Evolutionary conservation across 805 yeast species (phyloP), one percentile per base, ranked within the genome.

Genomic region (Barnettozyma wickerhamii): DNA sequence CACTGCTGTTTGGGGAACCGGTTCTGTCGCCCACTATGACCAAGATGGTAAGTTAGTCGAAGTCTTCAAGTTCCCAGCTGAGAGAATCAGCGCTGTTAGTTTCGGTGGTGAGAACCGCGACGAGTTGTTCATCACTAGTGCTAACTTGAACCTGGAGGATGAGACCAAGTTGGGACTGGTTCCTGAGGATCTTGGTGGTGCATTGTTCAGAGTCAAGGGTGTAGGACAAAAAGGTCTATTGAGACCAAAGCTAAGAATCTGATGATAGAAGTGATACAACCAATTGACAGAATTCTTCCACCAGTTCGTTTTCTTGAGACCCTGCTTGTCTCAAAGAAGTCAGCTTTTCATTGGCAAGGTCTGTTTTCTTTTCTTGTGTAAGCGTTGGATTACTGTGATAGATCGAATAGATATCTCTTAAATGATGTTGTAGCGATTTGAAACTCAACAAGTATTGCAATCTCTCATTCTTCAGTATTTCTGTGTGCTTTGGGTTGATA

Each of bases 101-200:
- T 70, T 84, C 43, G 46, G 46, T 30, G 43, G 43, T 24, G 30
- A 19, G 1, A 17, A 76, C 15, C 55, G 66, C 40, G 74, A 77
- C 53, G 81, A 78, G 37, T 48, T 88, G 41, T 81, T 74, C 51
- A 75, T 87, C 28, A 84, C 95, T 4, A 72, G 81, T 15, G 95
- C 83, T 2, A 76, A 77, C 48, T 55, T 65, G 42, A 57, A 74
- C 36, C 63, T 71, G 38, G 66, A 60, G 15, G 75, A 77, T 37
- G 61, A 62, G 6, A 51, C 51, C 19, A 61, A 55, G 35, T 47
- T 64, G 31, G 49, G 50, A 5, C 43, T 57, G 18, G 50, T 52
- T 30, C 58, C 54, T 4, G 73, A 69, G n/a, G 83, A 78, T 48
- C 54, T 71, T 12, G 88, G 90, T 23, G 90, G 90, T 2, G 65